Base-by-base conservation (phyloP, 495 filamentous ascomycete genomes). In the Aspergillus saccharolyticus region DNA sequence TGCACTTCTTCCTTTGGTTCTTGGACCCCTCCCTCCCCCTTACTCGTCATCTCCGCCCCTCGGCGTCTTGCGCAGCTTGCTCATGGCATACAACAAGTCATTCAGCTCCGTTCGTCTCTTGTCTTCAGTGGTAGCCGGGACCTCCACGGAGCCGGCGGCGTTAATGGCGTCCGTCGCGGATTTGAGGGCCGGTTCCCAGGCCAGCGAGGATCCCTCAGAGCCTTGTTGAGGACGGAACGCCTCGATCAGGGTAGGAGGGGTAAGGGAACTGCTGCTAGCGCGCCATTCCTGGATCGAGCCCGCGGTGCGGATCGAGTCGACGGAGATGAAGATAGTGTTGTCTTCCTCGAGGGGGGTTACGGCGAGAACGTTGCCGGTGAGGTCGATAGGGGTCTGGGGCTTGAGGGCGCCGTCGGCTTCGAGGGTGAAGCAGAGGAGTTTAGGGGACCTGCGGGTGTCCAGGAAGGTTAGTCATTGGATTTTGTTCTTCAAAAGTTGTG, bases 41-140 rank as follows among this genome's bases (percentile, higher is more conserved):
- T 59, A 66, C 22, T 76, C 69, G 17, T 71, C 67, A 14, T 52
- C 59, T 7, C 52, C 25, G 25, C 25, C 61, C n/a, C n/a, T 57
- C 51, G 58, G 33, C 33, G 33, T 80, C 76, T 95, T 97, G 51
- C 92, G 79, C 51, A 96, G 74, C 56, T 84, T 85, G 49, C 84
- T 86, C 48, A 90, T 71, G 2, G 77, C 76, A 70, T 96, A 96
- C 53, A 96, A 59, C 0, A 85, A 70, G 47, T 84, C 72, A 51
- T 71, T 70, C 24, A 80, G 47, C 49, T 62, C 62, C 44, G 67
- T 66, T 48, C 61, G 59, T 44, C 65, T 49, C 55, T 79, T 73
- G 39, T 62, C 57, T 18, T 71, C 65, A 46, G 81, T 24, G 24
- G 55, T 62, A 16, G 66, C 51, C 39, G 64, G 20, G 18, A 77